phyloP scores from a whole-genome alignment of 2,329 filamentous ascomycete genomes.

The Blastomyces gilchristii region DNA sequence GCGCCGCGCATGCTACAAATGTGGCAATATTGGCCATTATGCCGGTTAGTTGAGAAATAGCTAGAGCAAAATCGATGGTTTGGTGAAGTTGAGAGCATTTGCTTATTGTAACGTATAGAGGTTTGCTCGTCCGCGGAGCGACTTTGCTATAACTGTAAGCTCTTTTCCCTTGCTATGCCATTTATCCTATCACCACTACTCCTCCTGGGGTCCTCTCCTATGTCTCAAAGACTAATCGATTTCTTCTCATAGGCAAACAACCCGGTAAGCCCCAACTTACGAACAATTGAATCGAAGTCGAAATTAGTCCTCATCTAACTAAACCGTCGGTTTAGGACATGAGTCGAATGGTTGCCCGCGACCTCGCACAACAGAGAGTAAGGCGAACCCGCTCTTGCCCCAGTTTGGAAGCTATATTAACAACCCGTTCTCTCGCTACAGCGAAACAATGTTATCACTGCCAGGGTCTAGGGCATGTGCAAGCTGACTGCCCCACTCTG shows the following conservation, averaged over 20 bases:
- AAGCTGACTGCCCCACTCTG: constrained; percentile 96
- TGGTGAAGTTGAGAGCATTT: constrained; percentile 47
- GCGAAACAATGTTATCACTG: constrained; percentile 99
- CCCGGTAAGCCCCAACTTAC: constrained; percentile 29
- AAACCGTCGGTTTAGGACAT: constrained; percentile 50
- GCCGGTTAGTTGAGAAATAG: constrained; percentile 33
- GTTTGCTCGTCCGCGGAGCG: constrained; percentile 96
- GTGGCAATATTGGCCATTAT: constrained; percentile 67
- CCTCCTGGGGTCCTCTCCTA: constrained; percentile 15
- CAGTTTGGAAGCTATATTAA: constrained; percentile 14
- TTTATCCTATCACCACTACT: background rate
- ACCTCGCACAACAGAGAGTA: constrained; percentile 87
- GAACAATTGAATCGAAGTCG: constrained; percentile 14
- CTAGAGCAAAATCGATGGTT: constrained; percentile 21
- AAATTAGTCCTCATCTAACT: constrained; percentile 9
- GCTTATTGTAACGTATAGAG: constrained; percentile 51
- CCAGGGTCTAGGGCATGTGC: constrained; percentile 94
- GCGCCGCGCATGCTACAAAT: constrained; percentile 70
- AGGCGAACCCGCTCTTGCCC: constrained; percentile 23
- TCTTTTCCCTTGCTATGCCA: constrained; percentile 3
- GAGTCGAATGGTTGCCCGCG: constrained; percentile 97
- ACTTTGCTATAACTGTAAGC: constrained; percentile 97
- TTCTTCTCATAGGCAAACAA: constrained; percentile 32
- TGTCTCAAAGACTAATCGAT: background rate
- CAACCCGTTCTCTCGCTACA: constrained; percentile 24